A percentile compares a stretch with the other conserved stretches of the same genome.
Conservation (phyloP, 148 eudicot genomes). For the Cornus florida region DNA sequence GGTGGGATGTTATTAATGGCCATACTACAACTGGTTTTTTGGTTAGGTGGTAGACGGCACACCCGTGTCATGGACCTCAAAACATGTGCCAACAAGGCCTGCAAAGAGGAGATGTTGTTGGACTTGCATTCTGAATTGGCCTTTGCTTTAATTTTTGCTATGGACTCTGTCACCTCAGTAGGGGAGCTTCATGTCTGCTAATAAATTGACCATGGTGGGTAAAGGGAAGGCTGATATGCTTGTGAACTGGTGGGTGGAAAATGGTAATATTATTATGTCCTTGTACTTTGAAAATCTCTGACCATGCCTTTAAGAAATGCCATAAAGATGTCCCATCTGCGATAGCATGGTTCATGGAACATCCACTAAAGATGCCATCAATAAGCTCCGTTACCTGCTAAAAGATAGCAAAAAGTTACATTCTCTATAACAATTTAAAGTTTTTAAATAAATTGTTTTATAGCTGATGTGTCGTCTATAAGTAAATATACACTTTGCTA, state of each 20-base stretch:
- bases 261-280: neutral
- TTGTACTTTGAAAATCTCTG: constrained; percentile 23
- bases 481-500: no score
- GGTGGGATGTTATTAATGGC: constrained; percentile 24
- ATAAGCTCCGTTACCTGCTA: constrained; percentile 25
- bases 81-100: constrained; percentile 28
- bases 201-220: constrained; percentile 28
- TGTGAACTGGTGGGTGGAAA: constrained; percentile 22
- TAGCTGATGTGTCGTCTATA: no score
- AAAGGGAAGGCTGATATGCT: constrained; percentile 30
- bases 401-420: no score
- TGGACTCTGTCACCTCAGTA: constrained; percentile 13
- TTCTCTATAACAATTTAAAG: no score
- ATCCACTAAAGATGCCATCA: constrained; percentile 40
- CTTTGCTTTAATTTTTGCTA: constrained; percentile 22
- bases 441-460: no score
- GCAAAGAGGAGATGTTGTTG: constrained; percentile 11
- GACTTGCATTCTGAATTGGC: constrained; percentile 19
- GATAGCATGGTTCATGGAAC: constrained; percentile 32
- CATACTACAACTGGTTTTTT: constrained; percentile 8
- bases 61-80: constrained; percentile 26
- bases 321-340: constrained; percentile 40
- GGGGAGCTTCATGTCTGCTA: constrained; percentile 17
- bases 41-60: constrained; percentile 6
- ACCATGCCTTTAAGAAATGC: constrained; percentile 32